Base-by-base conservation (phyloP, 768 basidiomycete species). In the Mycena chlorophos region DNA sequence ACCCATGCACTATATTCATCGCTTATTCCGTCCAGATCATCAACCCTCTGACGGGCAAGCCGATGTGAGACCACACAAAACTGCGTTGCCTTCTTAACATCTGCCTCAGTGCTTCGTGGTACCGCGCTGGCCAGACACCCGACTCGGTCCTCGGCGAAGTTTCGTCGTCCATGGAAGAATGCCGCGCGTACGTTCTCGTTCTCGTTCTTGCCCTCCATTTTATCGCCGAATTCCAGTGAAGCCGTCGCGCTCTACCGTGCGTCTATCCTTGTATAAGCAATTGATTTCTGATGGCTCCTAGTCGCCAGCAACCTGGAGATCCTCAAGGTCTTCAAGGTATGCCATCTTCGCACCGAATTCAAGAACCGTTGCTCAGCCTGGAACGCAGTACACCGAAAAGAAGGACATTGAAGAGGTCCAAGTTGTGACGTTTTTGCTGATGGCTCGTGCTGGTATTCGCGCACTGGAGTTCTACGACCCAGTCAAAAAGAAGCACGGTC, bases 131-230 rank as follows among this genome's bases (percentile, higher is more conserved):
- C 6, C 92, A 93, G 69, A 91, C 88, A 0, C 81, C 90, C 34
- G 88, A 84, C 47, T 85, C 90, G 10, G 86, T 93, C 1, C 77
- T 95, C 1, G 92, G 92, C 0, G 88, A 93, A 57, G 88, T 92
- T 6, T 92, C 90, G 3, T 93, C 91, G 0, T 94, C 92, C 1
- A 84, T 94, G 83, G 93, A 94, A 71, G 92, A 94, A 73, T 94
- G 92, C 63, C 84, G 93, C n/a, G 92, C 92, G 8, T 92, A 93
- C 73, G 81, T 88, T 1, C 88, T 92, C 25, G 86, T 87, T 0
- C 73, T 91, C 34, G 91, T 81, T 70, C 77, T 88, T 42, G 82
- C 71, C 5, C 52, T 26, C 31, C 28, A 34, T 38, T 51, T 27
- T 37, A 47, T 20, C 28, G 52, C 6, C 53, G 37, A 5, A 14